These are phyloP conservation scores for Incumbomyces lentus DNA, from an alignment of 2,329 filamentous ascomycete species.

Conservation along the genomic window DNA sequence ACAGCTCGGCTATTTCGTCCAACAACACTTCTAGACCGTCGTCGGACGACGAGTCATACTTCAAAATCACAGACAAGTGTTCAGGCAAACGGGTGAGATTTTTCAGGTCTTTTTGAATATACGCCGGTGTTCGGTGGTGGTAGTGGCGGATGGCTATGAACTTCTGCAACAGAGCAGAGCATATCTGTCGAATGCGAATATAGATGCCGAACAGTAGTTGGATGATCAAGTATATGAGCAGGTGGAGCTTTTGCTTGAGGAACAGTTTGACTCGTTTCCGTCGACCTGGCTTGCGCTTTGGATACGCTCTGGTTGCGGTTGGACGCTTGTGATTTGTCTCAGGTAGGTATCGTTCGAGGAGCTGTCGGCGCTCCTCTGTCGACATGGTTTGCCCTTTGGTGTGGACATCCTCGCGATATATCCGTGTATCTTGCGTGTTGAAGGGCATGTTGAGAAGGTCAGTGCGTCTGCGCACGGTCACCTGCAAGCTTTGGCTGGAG, in stretches of 20 bases:
- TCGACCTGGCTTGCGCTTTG: constrained; percentile 1
- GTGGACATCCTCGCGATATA: constrained; percentile 31
- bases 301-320: constrained; percentile 12
- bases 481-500: background rate
- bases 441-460: constrained; percentile 11
- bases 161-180: constrained; percentile 67
- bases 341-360: constrained; percentile 45
- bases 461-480: background rate
- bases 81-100: constrained; percentile 63
- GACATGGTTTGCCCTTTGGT: constrained; percentile 32
- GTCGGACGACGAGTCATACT: constrained; percentile 57
- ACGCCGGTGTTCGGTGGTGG: constrained; percentile 88
- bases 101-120: constrained; percentile 79
- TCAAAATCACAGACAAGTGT: constrained; percentile 79
- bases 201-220: constrained; percentile 82
- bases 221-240: constrained; percentile 35
- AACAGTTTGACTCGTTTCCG: constrained; percentile 33
- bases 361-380: constrained; percentile 38
- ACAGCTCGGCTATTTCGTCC: constrained; percentile 82
- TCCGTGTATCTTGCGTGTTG: constrained; percentile 19
- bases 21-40: constrained; percentile 72
- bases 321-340: constrained; percentile 24
- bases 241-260: constrained; percentile 34
- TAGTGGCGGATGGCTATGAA: constrained; percentile 78
- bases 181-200: constrained; percentile 68